These are phyloP conservation scores for Amaranthus cruentus DNA, from an alignment of 148 eudicot species.

Conservation along the genomic window DNA sequence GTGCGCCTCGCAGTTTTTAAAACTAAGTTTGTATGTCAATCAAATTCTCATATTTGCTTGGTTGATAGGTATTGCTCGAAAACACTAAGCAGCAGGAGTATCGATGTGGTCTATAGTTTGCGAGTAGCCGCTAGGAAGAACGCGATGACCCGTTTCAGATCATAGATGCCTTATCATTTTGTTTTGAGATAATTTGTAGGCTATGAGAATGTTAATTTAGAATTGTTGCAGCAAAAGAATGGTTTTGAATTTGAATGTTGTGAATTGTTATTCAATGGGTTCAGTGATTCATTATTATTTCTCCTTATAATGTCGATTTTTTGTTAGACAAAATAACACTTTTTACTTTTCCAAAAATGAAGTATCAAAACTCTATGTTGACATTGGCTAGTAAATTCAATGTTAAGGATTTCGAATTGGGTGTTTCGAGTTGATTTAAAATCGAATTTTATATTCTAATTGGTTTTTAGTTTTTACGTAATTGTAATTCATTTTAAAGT, in stretches of 20 bases:
- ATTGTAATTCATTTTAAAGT: too few relatives aligned
- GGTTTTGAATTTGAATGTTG: background rate
- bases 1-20: too few relatives aligned
- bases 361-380: background rate
- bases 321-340: background rate
- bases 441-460: too few relatives aligned
- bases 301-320: too few relatives aligned
- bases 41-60: background rate
- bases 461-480: too few relatives aligned
- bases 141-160: background rate
- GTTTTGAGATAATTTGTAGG: background rate
- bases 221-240: background rate
- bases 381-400: background rate
- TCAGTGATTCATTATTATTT: background rate
- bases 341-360: background rate
- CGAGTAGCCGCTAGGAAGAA: background rate
- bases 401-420: background rate
- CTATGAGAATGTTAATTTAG: background rate
- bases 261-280: background rate
- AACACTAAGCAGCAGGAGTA: slow-evolving; percentile 66
- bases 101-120: slow-evolving; percentile 47
- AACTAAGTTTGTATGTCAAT: background rate
- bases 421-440: background rate
- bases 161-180: background rate
- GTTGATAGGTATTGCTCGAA: slow-evolving; percentile 52